These are phyloP conservation scores for Mortierella polycephala DNA, from an alignment of 371 early-diverging fungal species.

Conservation along the genomic window DNA sequence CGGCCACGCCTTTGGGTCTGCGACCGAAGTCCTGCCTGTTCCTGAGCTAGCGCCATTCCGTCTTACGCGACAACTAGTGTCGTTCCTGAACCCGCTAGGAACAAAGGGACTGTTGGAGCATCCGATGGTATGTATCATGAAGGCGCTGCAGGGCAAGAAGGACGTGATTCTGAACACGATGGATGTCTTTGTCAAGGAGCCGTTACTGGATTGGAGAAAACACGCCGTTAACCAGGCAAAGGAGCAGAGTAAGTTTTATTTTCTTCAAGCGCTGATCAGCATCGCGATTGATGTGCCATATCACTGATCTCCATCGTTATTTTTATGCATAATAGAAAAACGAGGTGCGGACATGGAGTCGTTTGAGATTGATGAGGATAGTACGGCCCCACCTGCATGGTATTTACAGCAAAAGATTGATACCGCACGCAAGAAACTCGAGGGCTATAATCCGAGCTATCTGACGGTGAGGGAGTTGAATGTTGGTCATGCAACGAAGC, in stretches of 20 bases:
- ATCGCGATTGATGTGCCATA: not conserved
- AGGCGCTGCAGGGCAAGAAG: constrained; percentile 82
- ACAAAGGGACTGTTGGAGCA: constrained; percentile 81
- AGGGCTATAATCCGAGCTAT: constrained; percentile 71
- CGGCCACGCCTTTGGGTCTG: constrained; percentile 96
- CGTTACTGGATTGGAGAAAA: constrained; percentile 90
- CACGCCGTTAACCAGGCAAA: constrained; percentile 68
- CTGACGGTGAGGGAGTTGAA: constrained; percentile 61
- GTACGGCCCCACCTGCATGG: constrained; percentile 67
- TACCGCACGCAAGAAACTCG: constrained; percentile 74
- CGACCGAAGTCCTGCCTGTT: constrained; percentile 82
- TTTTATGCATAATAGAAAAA: constrained; percentile 22
- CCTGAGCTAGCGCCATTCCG: constrained; percentile 99
- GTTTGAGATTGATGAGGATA: constrained; percentile 51
- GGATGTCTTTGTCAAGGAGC: constrained; percentile 96
- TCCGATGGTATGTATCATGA: constrained; percentile 88
- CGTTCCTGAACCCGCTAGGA: constrained; percentile 82
- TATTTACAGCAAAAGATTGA: constrained; percentile 81
- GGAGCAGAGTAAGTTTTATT: constrained; percentile 61
- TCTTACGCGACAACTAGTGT: constrained; percentile 95
- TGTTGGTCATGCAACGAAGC: constrained; percentile 64
- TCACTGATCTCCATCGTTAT: not conserved
- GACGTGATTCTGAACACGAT: constrained; percentile 91
- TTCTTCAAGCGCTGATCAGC: not conserved
- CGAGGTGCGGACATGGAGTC: constrained; percentile 46